These are phyloP conservation scores for Mycena capillaripes DNA, from an alignment of 768 basidiomycete species.

Conservation along the genomic window DNA sequence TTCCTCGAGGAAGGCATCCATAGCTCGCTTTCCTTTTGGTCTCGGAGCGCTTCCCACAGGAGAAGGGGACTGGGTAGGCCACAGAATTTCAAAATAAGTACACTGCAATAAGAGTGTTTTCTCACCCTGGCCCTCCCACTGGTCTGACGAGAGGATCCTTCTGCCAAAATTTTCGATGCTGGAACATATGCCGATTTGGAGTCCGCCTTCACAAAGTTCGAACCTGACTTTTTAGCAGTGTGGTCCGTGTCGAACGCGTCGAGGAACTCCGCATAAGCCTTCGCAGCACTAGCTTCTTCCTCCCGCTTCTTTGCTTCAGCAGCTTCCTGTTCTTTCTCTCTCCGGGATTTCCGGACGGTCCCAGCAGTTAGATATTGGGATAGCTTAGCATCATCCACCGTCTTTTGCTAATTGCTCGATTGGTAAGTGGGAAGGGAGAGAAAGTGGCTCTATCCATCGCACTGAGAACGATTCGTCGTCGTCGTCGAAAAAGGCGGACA, in stretches of 20 bases:
- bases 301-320: conserved; percentile 91
- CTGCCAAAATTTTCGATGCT: conserved; percentile 46
- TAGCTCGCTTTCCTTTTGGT: conserved; percentile 94
- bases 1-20: conserved; percentile 97
- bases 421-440: conserved; percentile 72
- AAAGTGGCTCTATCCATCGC: conserved; percentile 86
- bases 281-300: conserved; percentile 85
- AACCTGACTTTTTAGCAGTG: conserved; percentile 60
- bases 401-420: conserved; percentile 80
- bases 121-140: conserved; percentile 40
- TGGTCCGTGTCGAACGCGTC: conserved; percentile 87
- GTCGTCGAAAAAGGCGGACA: conserved; percentile 88
- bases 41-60: conserved; percentile 64
- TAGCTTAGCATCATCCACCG: conserved; percentile 87
- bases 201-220: conserved; percentile 75
- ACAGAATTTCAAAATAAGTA: conserved; percentile 10
- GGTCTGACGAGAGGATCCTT: conserved; percentile 42
- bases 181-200: conserved; percentile 65
- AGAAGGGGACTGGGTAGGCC: conserved; percentile 64
- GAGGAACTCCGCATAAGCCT: conserved; percentile 87
- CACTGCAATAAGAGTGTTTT: neutral
- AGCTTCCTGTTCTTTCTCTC: conserved; percentile 93
- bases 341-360: conserved; percentile 88
- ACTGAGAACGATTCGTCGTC: conserved; percentile 93
- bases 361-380: conserved; percentile 85